A percentile compares a stretch with the other conserved stretches of the same genome.
phyloP scores from a whole-genome alignment of 202 grass and related monocot species.

The Miscanthus sacchariflorus region DNA sequence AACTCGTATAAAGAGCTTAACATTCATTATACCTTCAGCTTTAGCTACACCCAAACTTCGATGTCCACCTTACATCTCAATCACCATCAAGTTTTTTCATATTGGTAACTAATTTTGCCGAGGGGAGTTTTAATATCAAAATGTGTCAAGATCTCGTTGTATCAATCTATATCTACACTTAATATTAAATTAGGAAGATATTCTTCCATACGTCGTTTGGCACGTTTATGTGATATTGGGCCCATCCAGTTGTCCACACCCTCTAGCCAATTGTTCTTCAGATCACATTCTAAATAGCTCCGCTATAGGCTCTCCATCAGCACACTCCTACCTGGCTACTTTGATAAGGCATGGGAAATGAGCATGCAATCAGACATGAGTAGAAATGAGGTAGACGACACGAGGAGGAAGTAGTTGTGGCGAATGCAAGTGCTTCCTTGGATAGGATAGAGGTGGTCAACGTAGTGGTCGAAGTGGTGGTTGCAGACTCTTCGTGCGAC shows the following conservation, averaged over 20 bases:
- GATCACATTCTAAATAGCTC: neutral
- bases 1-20: neutral
- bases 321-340: neutral
- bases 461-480: too few species aligned
- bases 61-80: neutral
- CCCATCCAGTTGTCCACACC: neutral
- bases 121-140: neutral
- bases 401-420: too few species aligned
- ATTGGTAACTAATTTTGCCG: neutral
- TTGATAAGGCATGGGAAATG: neutral
- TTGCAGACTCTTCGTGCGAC: too few species aligned
- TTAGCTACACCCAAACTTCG: neutral
- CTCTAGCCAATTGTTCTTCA: neutral
- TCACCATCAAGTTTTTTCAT: neutral
- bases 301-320: accelerated
- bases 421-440: too few species aligned
- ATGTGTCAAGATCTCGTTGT: too few species aligned
- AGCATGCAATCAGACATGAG: neutral
- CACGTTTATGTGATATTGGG: neutral
- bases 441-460: too few species aligned
- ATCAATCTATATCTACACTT: neutral
- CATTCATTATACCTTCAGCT: neutral
- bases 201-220: neutral
- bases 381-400: neutral
- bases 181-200: neutral